These are phyloP conservation scores for Hypoxylon rubiginosum DNA, from an alignment of 2,329 filamentous ascomycete genomes.

Conservation along the genomic window DNA sequence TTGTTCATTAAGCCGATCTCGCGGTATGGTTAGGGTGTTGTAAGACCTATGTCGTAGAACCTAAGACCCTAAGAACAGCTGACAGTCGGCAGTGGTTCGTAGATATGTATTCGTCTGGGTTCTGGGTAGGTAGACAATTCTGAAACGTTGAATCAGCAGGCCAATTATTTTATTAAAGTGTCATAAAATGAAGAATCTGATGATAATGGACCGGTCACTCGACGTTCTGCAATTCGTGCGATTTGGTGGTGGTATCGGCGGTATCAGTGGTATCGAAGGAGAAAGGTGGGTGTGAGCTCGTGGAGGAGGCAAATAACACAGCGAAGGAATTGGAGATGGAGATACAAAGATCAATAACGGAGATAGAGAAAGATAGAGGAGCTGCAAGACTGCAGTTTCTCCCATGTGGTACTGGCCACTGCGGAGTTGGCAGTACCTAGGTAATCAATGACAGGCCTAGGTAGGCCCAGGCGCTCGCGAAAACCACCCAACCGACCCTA, in stretches of 20 bases:
- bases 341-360: constrained; percentile 19
- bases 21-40: constrained; percentile 32
- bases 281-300: background rate
- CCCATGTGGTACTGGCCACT: constrained; percentile 28
- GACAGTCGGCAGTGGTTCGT: constrained; percentile 30
- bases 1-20: constrained; percentile 34
- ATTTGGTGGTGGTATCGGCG: no score
- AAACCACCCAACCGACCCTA: constrained; percentile 35
- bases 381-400: constrained; percentile 5
- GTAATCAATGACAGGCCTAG: constrained; percentile 40
- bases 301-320: constrained; percentile 14
- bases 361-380: constrained; percentile 15
- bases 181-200: constrained; percentile 10
- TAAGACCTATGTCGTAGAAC: constrained; percentile 45
- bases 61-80: constrained; percentile 40
- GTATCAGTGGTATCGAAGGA: constrained; percentile 30
- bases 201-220: constrained; percentile 17
- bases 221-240: constrained; percentile 14
- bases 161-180: constrained; percentile 21
- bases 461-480: constrained; percentile 40
- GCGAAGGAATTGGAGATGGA: constrained; percentile 31
- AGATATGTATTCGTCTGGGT: constrained; percentile 12
- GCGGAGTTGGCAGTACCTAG: constrained; percentile 41
- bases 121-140: constrained; percentile 23
- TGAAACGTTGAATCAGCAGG: constrained; percentile 31